Base-by-base conservation (phyloP, 2,329 filamentous ascomycete genomes). In the Hypomyces perniciosus region DNA sequence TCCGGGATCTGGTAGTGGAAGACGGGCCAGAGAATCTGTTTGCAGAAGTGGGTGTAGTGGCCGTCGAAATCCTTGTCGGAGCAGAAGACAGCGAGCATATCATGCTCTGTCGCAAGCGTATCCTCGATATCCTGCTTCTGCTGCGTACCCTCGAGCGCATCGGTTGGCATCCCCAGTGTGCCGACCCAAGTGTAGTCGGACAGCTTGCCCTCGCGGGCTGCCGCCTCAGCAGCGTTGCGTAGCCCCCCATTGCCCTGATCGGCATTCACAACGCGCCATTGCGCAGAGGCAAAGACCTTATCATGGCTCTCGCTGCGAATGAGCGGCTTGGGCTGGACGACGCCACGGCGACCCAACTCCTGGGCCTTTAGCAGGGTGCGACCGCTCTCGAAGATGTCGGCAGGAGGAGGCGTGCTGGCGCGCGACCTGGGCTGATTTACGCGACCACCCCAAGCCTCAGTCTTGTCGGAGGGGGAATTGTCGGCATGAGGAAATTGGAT, bases 1-100 rank as follows among this genome's bases (percentile, higher is more conserved):
- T 97, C 93, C 0, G 92, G 93, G 53, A 97, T 95, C 69, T 96
- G 91, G 68, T 97, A 97, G 70, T 97, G 91, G 69, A 97, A 95
- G 54, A 96, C 91, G 1, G 92, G 92, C 92, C 92, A 97, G 6
- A 97, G 77, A 50, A 97, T 96, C 64, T 92, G 90, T 73, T 97
- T 97, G 83, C 91, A 96, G 66, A 93, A 97, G 69, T 96, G 91
- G 9, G 86, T 83, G 65, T 97, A 97, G 70, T 96, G 91, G 1
- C 91, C 90, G 62, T 96, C 87, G 64, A 96, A 90, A 68, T 97
- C 91, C 64, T 86, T 90, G 71, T 97, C 92, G 54, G 83, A 87
- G 67, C 88, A 86, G 66, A 86, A 95, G 33, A 96, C 90, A 2
- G 87, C 83, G 57, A 95, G 69, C 61, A 89, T 90, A 59, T 93